Conservation (phyloP, 2,329 filamentous ascomycete species). For the Neonectria faginata region DNA sequence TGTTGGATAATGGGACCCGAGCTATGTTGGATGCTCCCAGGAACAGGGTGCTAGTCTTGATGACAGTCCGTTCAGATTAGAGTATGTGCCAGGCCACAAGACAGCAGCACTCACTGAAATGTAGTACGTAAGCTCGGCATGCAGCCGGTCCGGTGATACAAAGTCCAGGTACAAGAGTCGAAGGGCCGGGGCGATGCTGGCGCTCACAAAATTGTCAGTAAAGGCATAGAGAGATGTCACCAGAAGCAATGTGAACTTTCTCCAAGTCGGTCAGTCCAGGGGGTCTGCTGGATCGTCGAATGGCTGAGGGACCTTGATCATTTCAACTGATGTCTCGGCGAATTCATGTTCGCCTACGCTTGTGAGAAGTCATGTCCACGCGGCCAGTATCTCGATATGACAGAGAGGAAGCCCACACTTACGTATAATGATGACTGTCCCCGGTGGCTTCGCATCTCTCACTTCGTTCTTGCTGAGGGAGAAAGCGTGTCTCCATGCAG, state of each 20-base stretch:
- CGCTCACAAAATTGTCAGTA: constrained; percentile 48
- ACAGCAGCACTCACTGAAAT: constrained; percentile 44
- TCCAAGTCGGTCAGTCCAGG: constrained; percentile 50
- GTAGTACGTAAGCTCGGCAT: constrained; percentile 46
- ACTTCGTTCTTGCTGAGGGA: constrained; percentile 3
- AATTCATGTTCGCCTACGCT: not conserved
- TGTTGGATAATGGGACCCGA: constrained; percentile 54
- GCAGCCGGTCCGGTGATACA: constrained; percentile 39
- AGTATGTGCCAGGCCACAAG: not conserved
- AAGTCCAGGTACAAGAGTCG: constrained; percentile 48
- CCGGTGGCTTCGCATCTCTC: not conserved
- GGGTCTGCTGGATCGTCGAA: constrained; percentile 51
- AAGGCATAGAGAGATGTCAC: constrained; percentile 51
- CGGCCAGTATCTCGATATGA: not conserved
- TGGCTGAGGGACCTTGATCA: not conserved
- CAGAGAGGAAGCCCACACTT: not conserved
- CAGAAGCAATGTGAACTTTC: constrained; percentile 46
- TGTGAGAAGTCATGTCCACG: not conserved
- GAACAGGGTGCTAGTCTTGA: constrained; percentile 50
- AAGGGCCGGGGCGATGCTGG: constrained; percentile 50
- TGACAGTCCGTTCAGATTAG: not conserved
- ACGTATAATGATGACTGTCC: constrained; percentile 1
- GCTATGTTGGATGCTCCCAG: constrained; percentile 51
- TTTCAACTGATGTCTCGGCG: not conserved
- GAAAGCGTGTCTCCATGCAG: constrained; percentile 2